Evolutionary conservation across 192 early-diverging fungal species (phyloP).

Genomic region (Mortierella hygrophila): DNA sequence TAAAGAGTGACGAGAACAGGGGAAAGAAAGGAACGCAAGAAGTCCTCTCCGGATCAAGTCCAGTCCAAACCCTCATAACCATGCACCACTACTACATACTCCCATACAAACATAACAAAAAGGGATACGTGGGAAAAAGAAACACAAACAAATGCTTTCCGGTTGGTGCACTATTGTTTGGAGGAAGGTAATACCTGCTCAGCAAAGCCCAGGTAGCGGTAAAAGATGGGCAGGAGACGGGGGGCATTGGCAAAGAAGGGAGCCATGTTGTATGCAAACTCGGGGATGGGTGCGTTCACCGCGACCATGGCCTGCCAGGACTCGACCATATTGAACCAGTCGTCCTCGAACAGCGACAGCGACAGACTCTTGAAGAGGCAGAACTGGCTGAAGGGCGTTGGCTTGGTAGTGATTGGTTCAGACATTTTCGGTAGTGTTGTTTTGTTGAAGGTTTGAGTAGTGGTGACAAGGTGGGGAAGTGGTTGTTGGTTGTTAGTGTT

Average conservation of each 20-base stretch:
- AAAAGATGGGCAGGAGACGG: slow-evolving; percentile 49
- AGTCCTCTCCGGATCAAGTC: slow-evolving; percentile 13
- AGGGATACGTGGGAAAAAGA: neutral
- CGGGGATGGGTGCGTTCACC: slow-evolving; percentile 49
- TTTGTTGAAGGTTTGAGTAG: neutral
- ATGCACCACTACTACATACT: slow-evolving; percentile 12
- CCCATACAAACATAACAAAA: neutral
- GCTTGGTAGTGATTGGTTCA: slow-evolving; percentile 7
- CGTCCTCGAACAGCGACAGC: slow-evolving; percentile 54
- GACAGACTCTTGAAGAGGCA: slow-evolving; percentile 53
- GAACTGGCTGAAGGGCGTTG: slow-evolving; percentile 48
- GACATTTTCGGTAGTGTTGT: slow-evolving; percentile 18
- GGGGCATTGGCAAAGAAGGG: slow-evolving; percentile 57
- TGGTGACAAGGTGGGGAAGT: neutral
- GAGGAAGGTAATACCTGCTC: slow-evolving; percentile 21
- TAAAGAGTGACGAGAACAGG: neutral
- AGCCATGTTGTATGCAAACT: slow-evolving; percentile 42
- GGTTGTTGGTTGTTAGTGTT: neutral
- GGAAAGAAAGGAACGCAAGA: neutral
- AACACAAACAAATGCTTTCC: no score
- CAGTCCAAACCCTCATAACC: neutral
- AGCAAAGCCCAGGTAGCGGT: slow-evolving; percentile 50
- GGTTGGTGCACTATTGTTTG: neutral
- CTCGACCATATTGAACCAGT: slow-evolving; percentile 57
- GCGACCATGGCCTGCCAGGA: slow-evolving; percentile 51